Evolutionary conservation across 2,329 filamentous ascomycete genomes (phyloP).

Genomic region (Aspergillus tamarii): DNA sequence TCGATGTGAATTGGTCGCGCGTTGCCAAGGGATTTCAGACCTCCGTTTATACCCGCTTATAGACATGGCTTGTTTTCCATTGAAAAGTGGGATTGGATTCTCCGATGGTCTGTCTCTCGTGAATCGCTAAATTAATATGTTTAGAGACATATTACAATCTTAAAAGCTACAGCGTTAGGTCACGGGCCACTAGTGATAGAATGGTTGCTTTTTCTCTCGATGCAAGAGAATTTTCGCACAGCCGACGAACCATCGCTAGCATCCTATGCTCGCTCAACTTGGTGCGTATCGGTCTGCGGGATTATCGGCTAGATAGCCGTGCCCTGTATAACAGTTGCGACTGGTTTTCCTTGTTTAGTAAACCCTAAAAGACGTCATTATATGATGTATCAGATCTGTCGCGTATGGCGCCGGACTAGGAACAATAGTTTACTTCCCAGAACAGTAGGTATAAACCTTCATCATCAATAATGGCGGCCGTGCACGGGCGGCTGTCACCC

Average conservation of each 20-base stretch:
- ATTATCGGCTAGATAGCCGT: neutral
- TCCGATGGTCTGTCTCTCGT: neutral
- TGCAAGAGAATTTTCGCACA: neutral
- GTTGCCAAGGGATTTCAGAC: neutral
- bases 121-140: neutral
- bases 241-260: neutral
- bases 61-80: neutral
- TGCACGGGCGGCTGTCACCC: neutral
- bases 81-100: neutral
- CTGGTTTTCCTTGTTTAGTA: neutral
- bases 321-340: neutral
- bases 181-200: neutral
- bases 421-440: slow-evolving; percentile 1
- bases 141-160: neutral
- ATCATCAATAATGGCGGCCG: slow-evolving; percentile 1
- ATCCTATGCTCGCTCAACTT: neutral
- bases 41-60: neutral
- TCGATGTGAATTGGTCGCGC: neutral
- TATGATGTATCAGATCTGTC: slow-evolving; percentile 8
- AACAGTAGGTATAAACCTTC: slow-evolving; percentile 6
- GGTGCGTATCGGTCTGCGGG: neutral
- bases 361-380: neutral
- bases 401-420: neutral
- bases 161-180: neutral
- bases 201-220: neutral